Evolutionary conservation across 1,284 basidiomycete genomes (phyloP), one percentile per base, ranked within the genome.

Genomic region (Entoloma clypeatum): DNA sequence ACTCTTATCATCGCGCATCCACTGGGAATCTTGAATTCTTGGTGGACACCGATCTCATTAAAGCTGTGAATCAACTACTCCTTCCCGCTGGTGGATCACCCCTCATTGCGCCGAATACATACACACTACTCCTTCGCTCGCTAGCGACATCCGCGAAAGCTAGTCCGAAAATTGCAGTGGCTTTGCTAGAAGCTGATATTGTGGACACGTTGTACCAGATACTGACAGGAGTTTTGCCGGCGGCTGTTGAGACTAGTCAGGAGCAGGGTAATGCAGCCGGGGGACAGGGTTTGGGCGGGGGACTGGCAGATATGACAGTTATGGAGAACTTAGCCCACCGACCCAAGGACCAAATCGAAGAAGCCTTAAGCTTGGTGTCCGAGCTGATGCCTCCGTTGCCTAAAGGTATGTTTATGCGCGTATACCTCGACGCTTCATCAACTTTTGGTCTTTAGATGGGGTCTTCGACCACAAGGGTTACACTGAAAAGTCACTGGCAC

Each of bases 251-350:
- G 26, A 67, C 63, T 25, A 72, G 71, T 24, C 68, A 74, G 30
- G 85, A 86, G 53, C 79, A 86, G 57, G 85, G 85, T 11, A 74
- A 71, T 45, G 75, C 77, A 1, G 63, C 56, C 4, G 67, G 66
- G 16, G 79, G 81, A 2, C 87, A 91, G 60, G 87, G 87, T 7
- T 65, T 92, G 1, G 87, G 86, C 19, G 88, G 87, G 24, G 87
- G 90, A 16, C 63, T 93, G 5, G 88, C 89, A 3, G 94, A 98
- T 61, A 94, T 98, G 90, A 88, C 91, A 5, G 90, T 99, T 24
- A 90, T 98, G 79, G 92, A 98, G 66, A 98, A 95, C 60, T 70
- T 99, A 24, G 92, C 93, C 0, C 92, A 97, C 61, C 77, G 93
- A 26, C 90, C 95, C 7, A 98, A 98, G 67, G 95, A 98, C 52